These are phyloP conservation scores for Opeltia flavorubescens DNA, from an alignment of 495 filamentous ascomycete species.

Conservation along the genomic window DNA sequence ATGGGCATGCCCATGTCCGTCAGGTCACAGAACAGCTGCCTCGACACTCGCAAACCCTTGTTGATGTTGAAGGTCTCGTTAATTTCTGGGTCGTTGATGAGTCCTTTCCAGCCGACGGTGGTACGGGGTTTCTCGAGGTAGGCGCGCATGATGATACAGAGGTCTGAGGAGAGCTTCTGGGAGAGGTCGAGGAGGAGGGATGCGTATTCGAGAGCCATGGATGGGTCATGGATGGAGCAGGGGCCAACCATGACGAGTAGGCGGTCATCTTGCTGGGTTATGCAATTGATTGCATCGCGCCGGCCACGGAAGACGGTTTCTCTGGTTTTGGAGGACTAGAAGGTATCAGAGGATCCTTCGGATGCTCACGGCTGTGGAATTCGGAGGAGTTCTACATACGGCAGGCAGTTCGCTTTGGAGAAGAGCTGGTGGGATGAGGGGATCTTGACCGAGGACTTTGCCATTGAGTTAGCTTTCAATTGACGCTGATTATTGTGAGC, in stretches of 20 bases:
- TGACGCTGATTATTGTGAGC: background rate
- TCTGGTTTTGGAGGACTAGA: constrained; percentile 62
- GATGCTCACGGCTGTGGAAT: too few relatives aligned
- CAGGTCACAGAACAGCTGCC: constrained; percentile 89
- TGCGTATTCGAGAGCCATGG: constrained; percentile 87
- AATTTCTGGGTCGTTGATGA: constrained; percentile 98
- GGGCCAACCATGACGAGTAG: constrained; percentile 89
- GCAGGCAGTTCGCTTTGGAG: constrained; percentile 81
- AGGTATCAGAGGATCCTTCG: constrained; percentile 5
- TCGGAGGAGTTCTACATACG: constrained; percentile 29
- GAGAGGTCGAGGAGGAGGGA: constrained; percentile 67
- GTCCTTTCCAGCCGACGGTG: constrained; percentile 96
- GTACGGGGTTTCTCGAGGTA: constrained; percentile 99
- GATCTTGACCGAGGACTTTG: constrained; percentile 86
- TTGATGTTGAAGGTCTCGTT: constrained; percentile 99
- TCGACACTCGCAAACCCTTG: constrained; percentile 76
- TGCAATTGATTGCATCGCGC: constrained; percentile 65
- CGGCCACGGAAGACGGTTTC: constrained; percentile 68
- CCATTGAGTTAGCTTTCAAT: constrained; percentile 1
- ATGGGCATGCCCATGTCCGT: constrained; percentile 95
- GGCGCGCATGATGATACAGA: constrained; percentile 92
- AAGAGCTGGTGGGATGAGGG: constrained; percentile 78
- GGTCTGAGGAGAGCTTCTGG: constrained; percentile 76
- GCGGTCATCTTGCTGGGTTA: constrained; percentile 59
- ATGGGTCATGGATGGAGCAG: constrained; percentile 94